Base-by-base conservation (phyloP, 2,329 filamentous ascomycete genomes). In the Cercospora berteroae region DNA sequence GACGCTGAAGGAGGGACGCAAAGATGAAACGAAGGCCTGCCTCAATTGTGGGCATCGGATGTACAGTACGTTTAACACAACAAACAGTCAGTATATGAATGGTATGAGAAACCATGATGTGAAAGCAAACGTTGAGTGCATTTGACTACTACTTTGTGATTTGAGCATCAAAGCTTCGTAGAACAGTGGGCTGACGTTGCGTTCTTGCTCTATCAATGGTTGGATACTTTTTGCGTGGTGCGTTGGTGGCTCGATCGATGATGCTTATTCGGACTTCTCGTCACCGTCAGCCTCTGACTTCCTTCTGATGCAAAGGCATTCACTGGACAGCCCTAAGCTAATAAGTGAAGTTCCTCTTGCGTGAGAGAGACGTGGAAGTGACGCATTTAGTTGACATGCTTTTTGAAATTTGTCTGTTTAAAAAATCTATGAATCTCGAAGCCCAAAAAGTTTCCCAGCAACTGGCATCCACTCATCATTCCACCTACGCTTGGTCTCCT, bases 401-500 rank as follows among this genome's bases (percentile, higher is more conserved):
- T 42, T 3, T n/a, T 8, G 3, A 1, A 1, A 42, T 42, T n/a
- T 6, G 36, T 9, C 7, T 42, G 6, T 42, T n/a, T 8, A 9
- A 7, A n/a, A 42, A 3, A 1, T 57, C 16, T 57, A 57, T n/a
- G 58, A 20, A 42, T 60, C 50, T 48, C 59, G 60, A 39, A 68
- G 64, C 42, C 67, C 64, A n/a, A 97, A 84, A 4, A 96, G 80
- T 57, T 85, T 86, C 10, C 90, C 92, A 7, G 94, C 90, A 55
- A 96, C 89, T 9, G 87, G 85, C 82, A 96, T 88, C 95, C 95
- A 99, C 77, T 97, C 93, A 72, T 93, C 90, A 73, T 96, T 90
- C 95, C 95, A 99, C 56, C 94, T 85, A 65, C 89, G 83, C 52
- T 83, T 83, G 39, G 92, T 92, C 78, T 98, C 94, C 55, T 70